Evolutionary conservation across 1,284 basidiomycete species (phyloP).

Genomic region (Microbotryomycetes sp.): DNA sequence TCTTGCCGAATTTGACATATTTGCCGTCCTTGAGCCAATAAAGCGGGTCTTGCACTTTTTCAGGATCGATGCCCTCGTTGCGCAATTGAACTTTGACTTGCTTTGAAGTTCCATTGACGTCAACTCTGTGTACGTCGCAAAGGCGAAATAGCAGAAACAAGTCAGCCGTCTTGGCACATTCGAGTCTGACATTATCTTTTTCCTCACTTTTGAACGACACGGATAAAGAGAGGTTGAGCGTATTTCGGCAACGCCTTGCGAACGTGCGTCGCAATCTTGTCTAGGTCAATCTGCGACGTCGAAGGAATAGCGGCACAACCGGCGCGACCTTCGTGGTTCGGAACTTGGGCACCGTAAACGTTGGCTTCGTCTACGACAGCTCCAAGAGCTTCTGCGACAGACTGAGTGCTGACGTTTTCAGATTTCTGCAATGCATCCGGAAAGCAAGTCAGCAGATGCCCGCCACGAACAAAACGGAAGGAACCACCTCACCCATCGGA

Average conservation of each 20-base stretch:
- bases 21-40: constrained; percentile 19
- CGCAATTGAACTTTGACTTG: constrained; percentile 38
- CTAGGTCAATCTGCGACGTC: constrained; percentile 32
- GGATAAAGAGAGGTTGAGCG: constrained; percentile 40
- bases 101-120: constrained; percentile 39
- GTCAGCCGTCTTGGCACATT: neutral
- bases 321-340: constrained; percentile 40
- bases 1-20: constrained; percentile 13
- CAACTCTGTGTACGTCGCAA: constrained; percentile 30
- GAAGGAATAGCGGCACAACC: constrained; percentile 41
- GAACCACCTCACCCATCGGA: constrained; percentile 35
- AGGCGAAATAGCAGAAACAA: neutral
- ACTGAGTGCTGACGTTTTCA: constrained; percentile 40
- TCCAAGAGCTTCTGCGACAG: constrained; percentile 37
- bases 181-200: neutral
- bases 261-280: constrained; percentile 33
- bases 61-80: constrained; percentile 40
- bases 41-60: constrained; percentile 6
- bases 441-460: neutral
- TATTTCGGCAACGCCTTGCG: constrained; percentile 38
- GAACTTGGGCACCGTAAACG: constrained; percentile 41
- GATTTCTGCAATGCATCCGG: neutral
- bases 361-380: constrained; percentile 39
- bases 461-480: neutral
- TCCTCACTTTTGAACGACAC: constrained; percentile 33